Base-by-base conservation (phyloP, 768 basidiomycete genomes). In the Tulasnella sp. region DNA sequence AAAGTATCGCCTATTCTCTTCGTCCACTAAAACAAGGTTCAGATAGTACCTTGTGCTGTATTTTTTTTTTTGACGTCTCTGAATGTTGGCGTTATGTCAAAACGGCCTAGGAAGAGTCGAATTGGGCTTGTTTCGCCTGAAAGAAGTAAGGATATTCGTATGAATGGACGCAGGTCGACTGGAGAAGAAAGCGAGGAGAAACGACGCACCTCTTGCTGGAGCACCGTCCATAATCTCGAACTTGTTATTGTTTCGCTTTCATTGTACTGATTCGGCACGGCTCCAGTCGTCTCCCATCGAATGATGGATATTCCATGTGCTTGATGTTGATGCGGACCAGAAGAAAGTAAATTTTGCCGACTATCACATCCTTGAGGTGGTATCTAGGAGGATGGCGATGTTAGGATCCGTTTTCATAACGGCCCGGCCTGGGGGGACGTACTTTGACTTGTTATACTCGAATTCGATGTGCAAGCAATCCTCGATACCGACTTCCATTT, bases 271-370 rank as follows among this genome's bases (percentile, higher is more conserved):
- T 99, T 99, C n/a, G 98, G 98, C 2, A 96, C 95, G 18, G 96
- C 90, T 18, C 97, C 98, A 0, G 97, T 99, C 31, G 98, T 99
- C 86, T 99, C 98, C 28, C 97, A 90, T 54, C 97, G 93, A 83
- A 99, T 99, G 85, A 99, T 98, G 20, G 97, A 98, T 44, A 99
- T 85, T 99, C 97, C 98, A 99, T 99, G 84, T 99, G 96, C 87
- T 99, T 99, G 88, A 99, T 99, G 90, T 89, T 99, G 89, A 99
- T 99, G 78, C 98, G 93, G 12, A 99, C 97, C 69, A 99, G 93
- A 75, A 99, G 89, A 88, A 99, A 99, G 88, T 97, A 99, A 85
- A 99, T 99, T 89, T 99, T 99, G 86, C 98, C 98, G 41, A 99
- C 97, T 73, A 99, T 99, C 76, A 99, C 98, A 85, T 99, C 98